A percentile compares a stretch with the other conserved stretches of the same genome.
phyloP scores from a whole-genome alignment of 148 eudicot species.

The Persicaria maculosa region DNA sequence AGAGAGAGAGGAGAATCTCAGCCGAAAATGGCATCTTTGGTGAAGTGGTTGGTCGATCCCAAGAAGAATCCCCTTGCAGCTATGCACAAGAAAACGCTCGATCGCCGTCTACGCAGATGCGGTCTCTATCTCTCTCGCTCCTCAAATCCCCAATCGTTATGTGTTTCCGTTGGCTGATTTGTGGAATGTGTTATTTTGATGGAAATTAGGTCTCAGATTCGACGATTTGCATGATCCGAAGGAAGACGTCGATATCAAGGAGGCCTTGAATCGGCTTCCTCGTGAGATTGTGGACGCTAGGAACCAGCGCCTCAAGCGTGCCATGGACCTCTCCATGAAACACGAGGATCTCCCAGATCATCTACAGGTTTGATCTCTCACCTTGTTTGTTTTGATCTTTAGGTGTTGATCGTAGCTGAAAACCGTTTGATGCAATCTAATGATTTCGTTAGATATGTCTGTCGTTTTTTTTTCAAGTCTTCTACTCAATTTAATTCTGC shows the following conservation, averaged over 20 bases:
- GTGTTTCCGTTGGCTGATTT: background rate
- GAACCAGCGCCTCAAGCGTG: conserved; percentile 82
- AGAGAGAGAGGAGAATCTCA: background rate
- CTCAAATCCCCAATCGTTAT: background rate
- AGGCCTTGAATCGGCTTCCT: conserved; percentile 74
- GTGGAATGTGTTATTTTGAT: background rate
- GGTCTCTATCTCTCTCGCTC: conserved; percentile 28
- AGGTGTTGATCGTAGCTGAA: background rate
- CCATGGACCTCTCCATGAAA: conserved; percentile 86
- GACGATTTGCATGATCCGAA: conserved; percentile 77
- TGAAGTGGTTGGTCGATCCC: conserved; percentile 58
- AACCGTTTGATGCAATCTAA: background rate
- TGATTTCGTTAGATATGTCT: background rate
- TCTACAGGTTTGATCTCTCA: conserved; percentile 50
- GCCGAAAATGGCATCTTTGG: conserved; percentile 38
- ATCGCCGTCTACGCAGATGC: conserved; percentile 62
- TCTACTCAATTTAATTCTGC: no score
- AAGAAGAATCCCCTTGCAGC: conserved; percentile 69
- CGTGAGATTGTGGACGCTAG: conserved; percentile 83
- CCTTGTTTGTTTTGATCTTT: background rate
- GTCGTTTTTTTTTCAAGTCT: background rate
- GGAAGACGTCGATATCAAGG: conserved; percentile 75
- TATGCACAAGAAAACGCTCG: conserved; percentile 62
- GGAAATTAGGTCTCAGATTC: conserved; percentile 51
- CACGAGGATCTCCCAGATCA: conserved; percentile 69